These are phyloP conservation scores for Castanospermum australe DNA, from an alignment of 306 rosid species.

Conservation along the genomic window DNA sequence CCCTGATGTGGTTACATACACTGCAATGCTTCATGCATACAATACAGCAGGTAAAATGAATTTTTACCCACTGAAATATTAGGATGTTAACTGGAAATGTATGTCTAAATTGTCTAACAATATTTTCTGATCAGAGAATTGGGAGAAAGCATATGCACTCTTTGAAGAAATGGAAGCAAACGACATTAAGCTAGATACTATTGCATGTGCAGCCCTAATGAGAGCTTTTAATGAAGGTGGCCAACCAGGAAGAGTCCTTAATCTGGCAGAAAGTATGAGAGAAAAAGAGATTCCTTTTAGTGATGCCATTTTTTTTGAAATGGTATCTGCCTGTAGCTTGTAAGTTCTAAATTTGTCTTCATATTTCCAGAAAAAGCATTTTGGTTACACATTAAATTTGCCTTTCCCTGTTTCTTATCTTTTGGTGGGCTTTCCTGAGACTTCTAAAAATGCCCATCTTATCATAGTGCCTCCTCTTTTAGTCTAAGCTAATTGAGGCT, in stretches of 20 bases:
- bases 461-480: slow-evolving; percentile 14
- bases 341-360: slow-evolving; percentile 40
- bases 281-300: slow-evolving; percentile 71
- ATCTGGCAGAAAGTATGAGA: slow-evolving; percentile 73
- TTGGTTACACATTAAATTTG: not conserved
- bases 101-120: slow-evolving; percentile 10
- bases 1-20: slow-evolving; percentile 79
- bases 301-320: slow-evolving; percentile 78
- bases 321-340: slow-evolving; percentile 94
- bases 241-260: slow-evolving; percentile 71
- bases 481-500: slow-evolving; percentile 9
- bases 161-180: slow-evolving; percentile 77
- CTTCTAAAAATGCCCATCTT: slow-evolving; percentile 5
- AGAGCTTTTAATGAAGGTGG: slow-evolving; percentile 87
- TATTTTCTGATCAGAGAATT: slow-evolving; percentile 55
- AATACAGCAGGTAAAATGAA: slow-evolving; percentile 57
- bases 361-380: not conserved
- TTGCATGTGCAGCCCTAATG: slow-evolving; percentile 86
- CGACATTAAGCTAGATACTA: slow-evolving; percentile 62
- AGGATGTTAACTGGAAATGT: slow-evolving; percentile 9
- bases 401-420: not conserved
- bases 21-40: slow-evolving; percentile 84
- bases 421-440: not conserved
- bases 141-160: slow-evolving; percentile 74
- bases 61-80: slow-evolving; percentile 20